These are phyloP conservation scores for Ceratocystiopsis brevicomis DNA, from an alignment of 2,329 filamentous ascomycete species.

Conservation along the genomic window DNA sequence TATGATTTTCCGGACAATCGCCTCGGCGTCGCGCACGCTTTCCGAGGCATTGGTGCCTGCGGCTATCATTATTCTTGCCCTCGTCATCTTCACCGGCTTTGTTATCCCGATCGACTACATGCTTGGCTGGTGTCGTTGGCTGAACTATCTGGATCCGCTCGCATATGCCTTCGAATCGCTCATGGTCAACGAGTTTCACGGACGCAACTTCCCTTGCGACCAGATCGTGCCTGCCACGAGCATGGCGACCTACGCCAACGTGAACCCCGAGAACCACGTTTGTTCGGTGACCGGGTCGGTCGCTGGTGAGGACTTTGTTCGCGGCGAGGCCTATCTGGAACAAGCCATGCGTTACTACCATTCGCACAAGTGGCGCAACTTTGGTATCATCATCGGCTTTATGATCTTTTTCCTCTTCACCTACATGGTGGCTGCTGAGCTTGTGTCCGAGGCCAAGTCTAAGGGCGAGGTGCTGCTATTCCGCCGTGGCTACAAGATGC, in stretches of 20 bases:
- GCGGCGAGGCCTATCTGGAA: conserved; percentile 38
- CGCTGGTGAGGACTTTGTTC: conserved; percentile 30
- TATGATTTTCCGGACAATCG: conserved; percentile 71
- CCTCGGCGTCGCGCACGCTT: conserved; percentile 52
- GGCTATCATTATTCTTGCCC: conserved; percentile 41
- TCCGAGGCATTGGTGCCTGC: conserved; percentile 44
- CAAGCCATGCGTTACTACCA: conserved; percentile 36
- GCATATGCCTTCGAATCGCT: conserved; percentile 65
- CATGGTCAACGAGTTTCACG: conserved; percentile 67
- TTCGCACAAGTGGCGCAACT: conserved; percentile 48
- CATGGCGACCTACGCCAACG: conserved; percentile 19
- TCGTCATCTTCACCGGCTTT: conserved; percentile 56
- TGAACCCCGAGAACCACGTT: conserved; percentile 23
- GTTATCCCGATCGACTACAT: conserved; percentile 46
- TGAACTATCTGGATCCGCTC: conserved; percentile 64
- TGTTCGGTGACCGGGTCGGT: conserved; percentile 42
- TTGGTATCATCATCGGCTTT: conserved; percentile 50
- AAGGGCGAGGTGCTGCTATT: conserved; percentile 64
- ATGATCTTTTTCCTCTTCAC: conserved; percentile 38
- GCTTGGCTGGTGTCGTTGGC: conserved; percentile 66
- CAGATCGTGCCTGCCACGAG: conserved; percentile 23
- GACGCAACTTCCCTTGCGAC: conserved; percentile 37
- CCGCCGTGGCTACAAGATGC: conserved; percentile 46
- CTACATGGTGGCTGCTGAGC: conserved; percentile 48
- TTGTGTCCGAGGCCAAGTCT: conserved; percentile 46